phyloP scores from a whole-genome alignment of 2,329 filamentous ascomycete genomes.

The Blastomyces emzantsi region DNA sequence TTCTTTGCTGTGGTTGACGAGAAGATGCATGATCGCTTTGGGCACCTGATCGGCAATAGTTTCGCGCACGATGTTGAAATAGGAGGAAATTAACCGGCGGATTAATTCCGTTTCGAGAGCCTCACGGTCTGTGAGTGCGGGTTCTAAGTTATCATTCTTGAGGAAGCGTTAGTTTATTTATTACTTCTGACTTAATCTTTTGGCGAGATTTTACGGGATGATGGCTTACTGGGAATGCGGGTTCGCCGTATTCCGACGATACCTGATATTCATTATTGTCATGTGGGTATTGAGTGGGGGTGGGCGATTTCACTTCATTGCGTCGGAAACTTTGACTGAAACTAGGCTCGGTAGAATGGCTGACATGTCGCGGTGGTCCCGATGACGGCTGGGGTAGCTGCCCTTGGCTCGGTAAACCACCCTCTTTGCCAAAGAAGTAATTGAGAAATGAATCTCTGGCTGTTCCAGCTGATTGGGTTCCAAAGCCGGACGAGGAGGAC shows the following conservation, averaged over 20 bases:
- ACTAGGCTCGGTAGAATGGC: conserved; percentile 67
- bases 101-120: conserved; percentile 97
- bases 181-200: conserved; percentile 1
- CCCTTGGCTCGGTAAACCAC: conserved; percentile 44
- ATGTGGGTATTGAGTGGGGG: conserved; percentile 25
- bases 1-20: conserved; percentile 98
- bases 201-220: conserved; percentile 26
- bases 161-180: conserved; percentile 6
- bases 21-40: conserved; percentile 96
- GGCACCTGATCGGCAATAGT: conserved; percentile 98
- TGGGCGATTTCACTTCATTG: conserved; percentile 47
- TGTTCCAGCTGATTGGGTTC: conserved; percentile 50
- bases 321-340: conserved; percentile 75
- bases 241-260: conserved; percentile 32
- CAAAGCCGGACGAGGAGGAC: conserved; percentile 51
- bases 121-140: conserved; percentile 88
- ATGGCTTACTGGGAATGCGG: conserved; percentile 40
- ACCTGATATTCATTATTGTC: conserved; percentile 35
- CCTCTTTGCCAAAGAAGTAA: conserved; percentile 98
- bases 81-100: conserved; percentile 88
- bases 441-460: conserved; percentile 89
- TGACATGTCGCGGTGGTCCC: conserved; percentile 56
- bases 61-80: conserved; percentile 98
- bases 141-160: conserved; percentile 52
- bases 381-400: conserved; percentile 33